Conservation (phyloP, 1,284 basidiomycete genomes). For the Gymnopus androsaceus region DNA sequence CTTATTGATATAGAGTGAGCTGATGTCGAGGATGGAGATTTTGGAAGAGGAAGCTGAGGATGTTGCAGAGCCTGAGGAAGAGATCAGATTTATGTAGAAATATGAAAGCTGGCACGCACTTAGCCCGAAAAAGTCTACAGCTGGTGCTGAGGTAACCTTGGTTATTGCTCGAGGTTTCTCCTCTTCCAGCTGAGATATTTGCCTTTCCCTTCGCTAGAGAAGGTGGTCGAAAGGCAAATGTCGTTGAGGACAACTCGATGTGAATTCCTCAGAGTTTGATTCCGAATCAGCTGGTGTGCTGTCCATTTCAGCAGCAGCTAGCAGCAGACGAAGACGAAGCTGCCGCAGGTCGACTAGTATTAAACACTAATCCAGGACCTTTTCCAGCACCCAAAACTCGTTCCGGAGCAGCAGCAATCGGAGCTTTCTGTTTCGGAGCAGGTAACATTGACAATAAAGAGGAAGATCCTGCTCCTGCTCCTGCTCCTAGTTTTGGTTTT, state of each 20-base stretch:
- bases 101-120: conserved; percentile 26
- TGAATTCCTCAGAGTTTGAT: conserved; percentile 12
- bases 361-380: conserved; percentile 62
- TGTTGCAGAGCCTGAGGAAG: conserved; percentile 18
- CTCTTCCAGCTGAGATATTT: conserved; percentile 65
- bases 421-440: conserved; percentile 64
- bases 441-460: conserved; percentile 74
- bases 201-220: conserved; percentile 58
- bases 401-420: conserved; percentile 43
- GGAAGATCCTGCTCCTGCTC: conserved; percentile 66
- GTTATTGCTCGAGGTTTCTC: conserved; percentile 31
- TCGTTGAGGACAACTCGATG: conserved; percentile 21
- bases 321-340: conserved; percentile 17
- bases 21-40: conserved; percentile 24
- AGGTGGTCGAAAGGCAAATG: conserved; percentile 56
- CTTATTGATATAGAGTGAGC: conserved; percentile 41
- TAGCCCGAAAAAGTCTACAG: conserved; percentile 70
- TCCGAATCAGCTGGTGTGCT: conserved; percentile 14
- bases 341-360: conserved; percentile 28
- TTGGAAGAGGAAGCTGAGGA: conserved; percentile 8
- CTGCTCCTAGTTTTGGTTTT: conserved; percentile 53
- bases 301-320: neutral
- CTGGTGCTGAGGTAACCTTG: conserved; percentile 36
- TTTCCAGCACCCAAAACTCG: conserved; percentile 66
- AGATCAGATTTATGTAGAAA: neutral